Evolutionary conservation across 1,284 basidiomycete species (phyloP), one percentile per base, ranked within the genome.

Genomic region (Lentinula novae-zelandiae): DNA sequence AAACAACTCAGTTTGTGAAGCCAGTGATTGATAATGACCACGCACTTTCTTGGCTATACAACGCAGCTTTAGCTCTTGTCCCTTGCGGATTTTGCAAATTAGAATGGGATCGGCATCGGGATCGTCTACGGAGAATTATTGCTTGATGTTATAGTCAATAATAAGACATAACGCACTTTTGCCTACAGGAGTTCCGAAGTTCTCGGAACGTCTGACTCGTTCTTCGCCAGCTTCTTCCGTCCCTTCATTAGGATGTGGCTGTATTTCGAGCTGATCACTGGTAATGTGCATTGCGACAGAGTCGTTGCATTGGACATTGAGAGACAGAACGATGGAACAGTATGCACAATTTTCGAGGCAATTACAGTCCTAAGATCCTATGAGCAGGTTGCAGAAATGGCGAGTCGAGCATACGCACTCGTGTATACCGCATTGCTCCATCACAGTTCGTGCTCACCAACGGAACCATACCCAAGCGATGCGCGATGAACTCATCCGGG

Each of bases 401-500:
- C 44, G 39, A 39, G 39, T 49, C 53, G 31, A 58, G 46, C 34
- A 8, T 55, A 51, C 85, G 60, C 66, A 90, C 93, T 72, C 90
- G 79, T 58, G 87, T 90, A 67, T 91, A 93, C 64, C 92, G 86
- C 71, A 95, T 87, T 15, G 87, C 90, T 69, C 93, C 89, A 60
- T 92, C 91, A 65, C 92, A 95, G 64, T 89, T 89, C 50, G 84
- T 79, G 72, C 93, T 96, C 53, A 92, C 80, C 20, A 99, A 79
- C 6, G 97, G 97, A 22, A 99, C 83, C 85, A 98, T 90, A 22
- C 97, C 97, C 27, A 99, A 80, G 50, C 97, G 86, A 74, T 99
- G 97, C 0, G 95, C 93, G 63, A 99, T 89, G 78, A 97, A 97
- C 77, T 99, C 97, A 75, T 99, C 97, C 1, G 96, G 93, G 38